Base-by-base conservation (phyloP, 257 asterid species). In the Penstemon barbatus region DNA sequence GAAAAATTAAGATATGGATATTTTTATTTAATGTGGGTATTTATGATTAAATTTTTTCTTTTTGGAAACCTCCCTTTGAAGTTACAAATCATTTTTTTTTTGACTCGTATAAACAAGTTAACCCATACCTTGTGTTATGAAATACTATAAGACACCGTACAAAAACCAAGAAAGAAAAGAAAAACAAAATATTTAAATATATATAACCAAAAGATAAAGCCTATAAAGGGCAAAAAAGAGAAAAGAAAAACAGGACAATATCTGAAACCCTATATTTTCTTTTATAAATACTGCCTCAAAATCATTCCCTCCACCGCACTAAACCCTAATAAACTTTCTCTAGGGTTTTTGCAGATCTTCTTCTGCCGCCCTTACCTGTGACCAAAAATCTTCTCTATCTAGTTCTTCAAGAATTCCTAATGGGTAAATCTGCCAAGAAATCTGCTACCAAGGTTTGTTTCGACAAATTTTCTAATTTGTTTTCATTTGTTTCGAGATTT, bases 391-490 rank as follows among this genome's bases (percentile, higher is more conserved):
- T 42, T 2, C 18, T 38, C 45, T 48, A 49, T 49, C 49, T 6
- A 25, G 33, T 44, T 19, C 46, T 12, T 38, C 53, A 15, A 57
- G 18, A 15, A 36, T 41, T 71, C 46, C n/a, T 5, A 46, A 74
- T 78, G 83, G 80, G 74, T 55, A 68, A 79, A 75, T 68, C 83
- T 9, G n/a, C 56, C 65, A 65, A 68, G 73, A 79, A 71, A 68
- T 72, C 83, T 40, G 78, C 78, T 36, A 18, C 73, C 67, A 66
- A 79, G 76, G 83, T 63, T 6, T 71, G 75, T 15, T 39, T 5
- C 1, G 39, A 44, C 54, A 25, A 44, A 11, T 12, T 7, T 61
- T 46, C 11, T 8, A 0, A 5, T 44, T 44, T 1, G 46, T 11
- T 19, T 7, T 56, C 6, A 56, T 8, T 4, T 56, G 39, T 42